A percentile compares a stretch with the other conserved stretches of the same genome.
Conservation (phyloP, 2,329 filamentous ascomycete genomes). For the Verticillium albo-atrum region DNA sequence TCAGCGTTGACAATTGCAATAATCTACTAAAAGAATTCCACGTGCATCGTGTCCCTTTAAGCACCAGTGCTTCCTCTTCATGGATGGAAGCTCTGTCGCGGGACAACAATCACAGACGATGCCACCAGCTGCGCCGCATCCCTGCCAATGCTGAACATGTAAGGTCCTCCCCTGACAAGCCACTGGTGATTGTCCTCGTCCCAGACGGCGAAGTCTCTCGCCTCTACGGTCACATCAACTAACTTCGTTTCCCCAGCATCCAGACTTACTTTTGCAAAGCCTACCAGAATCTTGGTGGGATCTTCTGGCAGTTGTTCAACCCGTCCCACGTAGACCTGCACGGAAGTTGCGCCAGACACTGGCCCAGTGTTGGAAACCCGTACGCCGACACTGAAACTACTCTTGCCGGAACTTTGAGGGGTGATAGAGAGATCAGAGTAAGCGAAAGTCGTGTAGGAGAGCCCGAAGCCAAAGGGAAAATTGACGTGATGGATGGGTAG, state of each 20-base stretch:
- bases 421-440: constrained; percentile 46
- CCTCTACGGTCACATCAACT: constrained; percentile 16
- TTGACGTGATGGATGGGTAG: constrained; percentile 40
- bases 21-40: too few relatives aligned
- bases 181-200: constrained; percentile 31
- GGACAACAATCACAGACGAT: not conserved
- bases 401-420: constrained; percentile 35
- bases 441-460: constrained; percentile 48
- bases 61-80: too few relatives aligned
- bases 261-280: constrained; percentile 35
- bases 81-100: too few relatives aligned
- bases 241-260: constrained; percentile 21
- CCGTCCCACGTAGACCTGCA: constrained; percentile 24
- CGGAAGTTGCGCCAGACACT: constrained; percentile 17
- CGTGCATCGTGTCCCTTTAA: too few relatives aligned
- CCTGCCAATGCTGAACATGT: constrained; percentile 18
- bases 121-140: constrained; percentile 15
- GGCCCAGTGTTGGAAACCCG: constrained; percentile 27
- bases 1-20: too few relatives aligned
- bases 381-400: constrained; percentile 36
- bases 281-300: constrained; percentile 36
- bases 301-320: constrained; percentile 15
- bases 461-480: constrained; percentile 65
- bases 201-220: constrained; percentile 33
- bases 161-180: constrained; percentile 21